Percentiles rank a stretch among this genome's conserved stretches.
Conservation (phyloP, 345 rosid species). For the Angophora floribunda region DNA sequence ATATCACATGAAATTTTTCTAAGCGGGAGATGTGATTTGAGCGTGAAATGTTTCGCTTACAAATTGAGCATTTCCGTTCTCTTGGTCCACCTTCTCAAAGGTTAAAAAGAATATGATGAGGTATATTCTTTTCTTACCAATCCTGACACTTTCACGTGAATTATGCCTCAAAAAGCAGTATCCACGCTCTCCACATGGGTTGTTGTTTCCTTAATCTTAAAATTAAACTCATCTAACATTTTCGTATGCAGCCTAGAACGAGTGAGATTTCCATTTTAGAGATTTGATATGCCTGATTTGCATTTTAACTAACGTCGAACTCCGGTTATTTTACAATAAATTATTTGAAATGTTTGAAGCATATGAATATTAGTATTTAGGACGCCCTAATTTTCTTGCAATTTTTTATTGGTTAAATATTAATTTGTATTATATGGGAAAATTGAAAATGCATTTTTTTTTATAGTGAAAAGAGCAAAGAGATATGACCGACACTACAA, state of each 20-base stretch:
- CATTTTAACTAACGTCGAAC: neutral
- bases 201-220: neutral
- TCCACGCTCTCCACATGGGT: neutral
- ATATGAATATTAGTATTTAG: neutral
- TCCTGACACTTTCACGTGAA: neutral
- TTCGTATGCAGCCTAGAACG: neutral
- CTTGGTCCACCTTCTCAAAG: neutral
- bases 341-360: neutral
- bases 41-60: neutral
- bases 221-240: neutral
- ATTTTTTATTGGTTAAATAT: neutral
- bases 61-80: neutral
- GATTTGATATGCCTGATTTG: neutral
- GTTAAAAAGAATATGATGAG: neutral
- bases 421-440: too few relatives aligned
- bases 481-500: neutral
- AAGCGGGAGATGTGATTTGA: neutral
- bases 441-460: neutral
- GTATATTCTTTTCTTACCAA: neutral
- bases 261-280: neutral
- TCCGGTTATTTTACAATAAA: neutral
- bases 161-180: neutral
- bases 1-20: neutral
- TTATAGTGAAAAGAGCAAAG: neutral
- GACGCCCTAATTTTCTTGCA: neutral